Evolutionary conservation across 2,329 filamentous ascomycete genomes (phyloP).

Genomic region (Colletotrichum sp.): DNA sequence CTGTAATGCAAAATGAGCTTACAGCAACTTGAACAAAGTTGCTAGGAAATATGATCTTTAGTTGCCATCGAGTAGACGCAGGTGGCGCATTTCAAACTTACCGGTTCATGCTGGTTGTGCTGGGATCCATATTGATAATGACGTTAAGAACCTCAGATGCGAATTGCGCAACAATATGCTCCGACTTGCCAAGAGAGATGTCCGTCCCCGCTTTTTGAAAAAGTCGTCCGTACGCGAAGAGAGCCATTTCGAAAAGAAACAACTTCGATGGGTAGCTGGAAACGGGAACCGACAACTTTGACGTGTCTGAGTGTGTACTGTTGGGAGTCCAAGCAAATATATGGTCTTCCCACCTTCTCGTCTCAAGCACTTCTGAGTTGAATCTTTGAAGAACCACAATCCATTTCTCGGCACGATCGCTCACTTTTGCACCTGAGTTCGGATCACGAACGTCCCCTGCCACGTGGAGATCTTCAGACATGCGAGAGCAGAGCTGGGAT

Average conservation of each 20-base stretch:
- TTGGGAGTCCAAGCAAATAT: neutral
- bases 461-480: neutral
- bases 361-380: neutral
- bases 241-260: neutral
- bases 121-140: neutral
- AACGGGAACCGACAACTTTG: neutral
- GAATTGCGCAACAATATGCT: neutral
- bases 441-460: neutral
- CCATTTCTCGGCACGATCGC: neutral
- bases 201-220: neutral
- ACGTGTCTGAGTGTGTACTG: neutral
- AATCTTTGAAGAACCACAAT: neutral
- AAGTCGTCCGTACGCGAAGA: neutral
- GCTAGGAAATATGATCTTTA: neutral
- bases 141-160: neutral
- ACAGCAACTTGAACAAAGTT: neutral
- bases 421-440: neutral
- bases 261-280: neutral
- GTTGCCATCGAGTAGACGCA: neutral
- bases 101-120: neutral
- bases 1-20: neutral
- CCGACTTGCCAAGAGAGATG: neutral
- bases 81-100: neutral
- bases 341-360: neutral
- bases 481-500: neutral